These are phyloP conservation scores for Dactylellina drechsleri DNA, from an alignment of 2,329 filamentous ascomycete species.

Conservation along the genomic window DNA sequence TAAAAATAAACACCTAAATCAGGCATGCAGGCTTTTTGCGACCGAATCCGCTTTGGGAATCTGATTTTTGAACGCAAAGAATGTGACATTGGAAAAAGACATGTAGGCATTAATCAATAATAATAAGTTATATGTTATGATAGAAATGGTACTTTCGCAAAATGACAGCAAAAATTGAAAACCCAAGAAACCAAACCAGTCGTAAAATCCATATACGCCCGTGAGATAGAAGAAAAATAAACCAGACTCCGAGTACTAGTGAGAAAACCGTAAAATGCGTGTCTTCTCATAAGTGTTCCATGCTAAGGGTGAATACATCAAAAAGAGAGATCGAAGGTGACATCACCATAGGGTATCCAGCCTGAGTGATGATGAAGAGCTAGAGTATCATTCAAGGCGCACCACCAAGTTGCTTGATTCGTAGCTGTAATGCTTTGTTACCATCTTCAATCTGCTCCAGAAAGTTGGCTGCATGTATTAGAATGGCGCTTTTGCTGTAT, in stretches of 20 bases:
- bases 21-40: no score
- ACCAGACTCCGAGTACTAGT: slow-evolving; percentile 31
- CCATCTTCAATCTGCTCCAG: slow-evolving; percentile 77
- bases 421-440: slow-evolving; percentile 71
- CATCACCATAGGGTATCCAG: slow-evolving; percentile 37
- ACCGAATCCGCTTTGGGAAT: no score
- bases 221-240: neutral
- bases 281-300: slow-evolving; percentile 37
- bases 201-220: no score
- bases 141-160: neutral
- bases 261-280: slow-evolving; percentile 27
- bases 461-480: slow-evolving; percentile 80
- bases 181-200: no score
- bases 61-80: no score
- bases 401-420: slow-evolving; percentile 65
- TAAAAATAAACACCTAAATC: no score
- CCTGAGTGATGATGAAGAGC: neutral
- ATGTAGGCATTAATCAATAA: no score
- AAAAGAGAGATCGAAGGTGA: slow-evolving; percentile 11
- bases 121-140: neutral
- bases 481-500: slow-evolving; percentile 83
- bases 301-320: slow-evolving; percentile 25
- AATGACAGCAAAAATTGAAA: slow-evolving; percentile 30
- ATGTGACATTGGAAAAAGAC: no score
- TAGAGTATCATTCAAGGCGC: slow-evolving; percentile 12